A percentile compares a stretch with the other conserved stretches of the same genome.
Conservation (phyloP, 2,329 filamentous ascomycete species). For the Stagonosporopsis chrysanthemi region DNA sequence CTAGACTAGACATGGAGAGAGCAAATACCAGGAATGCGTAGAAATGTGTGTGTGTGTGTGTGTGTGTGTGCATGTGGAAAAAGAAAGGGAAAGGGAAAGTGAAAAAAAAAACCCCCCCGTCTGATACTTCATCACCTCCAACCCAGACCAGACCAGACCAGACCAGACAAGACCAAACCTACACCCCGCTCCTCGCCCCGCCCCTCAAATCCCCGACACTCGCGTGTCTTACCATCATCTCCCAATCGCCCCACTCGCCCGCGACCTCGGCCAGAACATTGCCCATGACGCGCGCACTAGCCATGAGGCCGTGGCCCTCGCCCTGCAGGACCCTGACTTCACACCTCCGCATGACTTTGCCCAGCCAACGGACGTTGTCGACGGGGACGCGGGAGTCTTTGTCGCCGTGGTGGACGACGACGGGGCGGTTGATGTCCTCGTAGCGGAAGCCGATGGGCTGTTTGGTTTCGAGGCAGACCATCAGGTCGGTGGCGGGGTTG, state of each 20-base stretch:
- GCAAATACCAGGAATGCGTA: too few species aligned
- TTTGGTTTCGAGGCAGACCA: conserved; percentile 89
- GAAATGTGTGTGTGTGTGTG: too few species aligned
- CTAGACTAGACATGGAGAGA: too few species aligned
- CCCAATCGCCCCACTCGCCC: conserved; percentile 74
- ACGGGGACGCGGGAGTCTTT: conserved; percentile 91
- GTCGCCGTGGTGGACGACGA: conserved; percentile 93
- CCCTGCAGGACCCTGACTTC: conserved; percentile 90
- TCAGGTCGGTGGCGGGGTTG: conserved; percentile 90
- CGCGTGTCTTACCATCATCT: conserved; percentile 31
- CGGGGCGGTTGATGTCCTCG: conserved; percentile 88
- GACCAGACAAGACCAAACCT: too few species aligned
- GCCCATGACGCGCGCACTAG: conserved; percentile 90
- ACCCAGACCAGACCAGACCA: too few species aligned
- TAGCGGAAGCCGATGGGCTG: conserved; percentile 96
- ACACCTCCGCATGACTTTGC: conserved; percentile 90
- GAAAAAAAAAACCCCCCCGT: too few species aligned
- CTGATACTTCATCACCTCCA: too few species aligned
- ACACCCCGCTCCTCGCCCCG: conserved; percentile 5
- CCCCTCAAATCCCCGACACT: conserved; percentile 22
- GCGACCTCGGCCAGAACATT: conserved; percentile 93
- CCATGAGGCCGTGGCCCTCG: conserved; percentile 96
- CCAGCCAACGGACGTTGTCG: conserved; percentile 94
- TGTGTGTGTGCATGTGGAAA: too few species aligned
- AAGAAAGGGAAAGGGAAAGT: too few species aligned